These are phyloP conservation scores for Camellia japonica DNA, from an alignment of 148 eudicot genomes.

Conservation along the genomic window DNA sequence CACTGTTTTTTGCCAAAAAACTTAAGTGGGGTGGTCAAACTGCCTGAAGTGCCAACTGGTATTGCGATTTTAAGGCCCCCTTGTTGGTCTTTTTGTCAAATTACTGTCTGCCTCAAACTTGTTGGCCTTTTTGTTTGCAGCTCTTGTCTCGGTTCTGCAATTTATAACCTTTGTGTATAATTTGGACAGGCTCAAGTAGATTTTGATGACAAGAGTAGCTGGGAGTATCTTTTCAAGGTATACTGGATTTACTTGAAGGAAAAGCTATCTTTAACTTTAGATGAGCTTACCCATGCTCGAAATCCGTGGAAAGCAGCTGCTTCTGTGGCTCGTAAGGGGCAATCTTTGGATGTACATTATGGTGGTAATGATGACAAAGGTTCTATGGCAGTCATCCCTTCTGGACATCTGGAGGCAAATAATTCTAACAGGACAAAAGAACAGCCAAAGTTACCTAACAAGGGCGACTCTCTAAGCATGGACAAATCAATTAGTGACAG, in stretches of 20 bases:
- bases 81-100: neutral
- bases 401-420: slow-evolving; percentile 37
- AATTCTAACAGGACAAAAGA: slow-evolving; percentile 41
- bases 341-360: slow-evolving; percentile 11
- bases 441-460: slow-evolving; percentile 26
- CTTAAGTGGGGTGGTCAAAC: neutral
- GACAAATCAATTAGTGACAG: slow-evolving; percentile 29
- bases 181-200: slow-evolving; percentile 78
- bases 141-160: neutral
- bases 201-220: slow-evolving; percentile 86
- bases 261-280: slow-evolving; percentile 62
- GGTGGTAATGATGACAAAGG: slow-evolving; percentile 21
- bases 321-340: slow-evolving; percentile 15
- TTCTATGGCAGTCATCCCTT: slow-evolving; percentile 17
- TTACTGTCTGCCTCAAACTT: no score
- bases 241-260: slow-evolving; percentile 79
- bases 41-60: neutral
- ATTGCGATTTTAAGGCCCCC: neutral
- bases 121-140: neutral
- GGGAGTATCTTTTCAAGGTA: slow-evolving; percentile 97
- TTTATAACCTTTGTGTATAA: slow-evolving; percentile 1
- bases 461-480: slow-evolving; percentile 21
- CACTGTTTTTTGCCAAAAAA: neutral
- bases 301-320: slow-evolving; percentile 59
- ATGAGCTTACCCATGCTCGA: slow-evolving; percentile 68